Conservation (phyloP, 805 yeast genomes). For the Kregervanrija delftensis region DNA sequence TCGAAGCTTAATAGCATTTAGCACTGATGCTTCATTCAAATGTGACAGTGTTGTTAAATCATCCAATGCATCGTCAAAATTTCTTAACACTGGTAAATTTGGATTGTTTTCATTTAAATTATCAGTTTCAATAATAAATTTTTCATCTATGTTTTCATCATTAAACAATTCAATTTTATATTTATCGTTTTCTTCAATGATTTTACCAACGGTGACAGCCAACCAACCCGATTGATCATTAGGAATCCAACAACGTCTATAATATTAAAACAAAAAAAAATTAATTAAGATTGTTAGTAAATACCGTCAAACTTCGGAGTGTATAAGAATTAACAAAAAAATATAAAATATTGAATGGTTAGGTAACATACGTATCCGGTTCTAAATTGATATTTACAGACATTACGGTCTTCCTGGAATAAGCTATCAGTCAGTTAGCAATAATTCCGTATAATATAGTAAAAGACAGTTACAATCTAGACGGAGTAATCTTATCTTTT, state of each 20-base stretch:
- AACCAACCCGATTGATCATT: slow-evolving; percentile 70
- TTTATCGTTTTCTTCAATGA: slow-evolving; percentile 34
- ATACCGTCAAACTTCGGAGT: too few relatives aligned
- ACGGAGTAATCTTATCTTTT: too few relatives aligned
- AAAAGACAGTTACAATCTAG: too few relatives aligned
- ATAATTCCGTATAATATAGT: too few relatives aligned
- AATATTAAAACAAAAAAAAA: background rate
- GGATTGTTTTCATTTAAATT: slow-evolving; percentile 44
- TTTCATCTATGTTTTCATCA: slow-evolving; percentile 39
- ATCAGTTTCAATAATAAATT: slow-evolving; percentile 42
- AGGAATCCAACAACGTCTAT: slow-evolving; percentile 74
- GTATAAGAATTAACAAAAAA: too few relatives aligned
- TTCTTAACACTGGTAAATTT: slow-evolving; percentile 72
- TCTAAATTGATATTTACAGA: too few relatives aligned
- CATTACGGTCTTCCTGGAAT: too few relatives aligned
- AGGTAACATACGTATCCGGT: too few relatives aligned
- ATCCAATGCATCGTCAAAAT: slow-evolving; percentile 93
- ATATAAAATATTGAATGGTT: too few relatives aligned
- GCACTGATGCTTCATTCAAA: slow-evolving; percentile 91
- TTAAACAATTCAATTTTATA: slow-evolving; percentile 44
- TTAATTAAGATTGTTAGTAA: too few relatives aligned
- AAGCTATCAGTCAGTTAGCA: too few relatives aligned
- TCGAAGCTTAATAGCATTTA: slow-evolving; percentile 87
- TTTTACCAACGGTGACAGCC: slow-evolving; percentile 52
- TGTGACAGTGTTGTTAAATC: slow-evolving; percentile 90